Base-by-base conservation (phyloP, 352 stramenopile species). In the Globisporangium barbulae region DNA sequence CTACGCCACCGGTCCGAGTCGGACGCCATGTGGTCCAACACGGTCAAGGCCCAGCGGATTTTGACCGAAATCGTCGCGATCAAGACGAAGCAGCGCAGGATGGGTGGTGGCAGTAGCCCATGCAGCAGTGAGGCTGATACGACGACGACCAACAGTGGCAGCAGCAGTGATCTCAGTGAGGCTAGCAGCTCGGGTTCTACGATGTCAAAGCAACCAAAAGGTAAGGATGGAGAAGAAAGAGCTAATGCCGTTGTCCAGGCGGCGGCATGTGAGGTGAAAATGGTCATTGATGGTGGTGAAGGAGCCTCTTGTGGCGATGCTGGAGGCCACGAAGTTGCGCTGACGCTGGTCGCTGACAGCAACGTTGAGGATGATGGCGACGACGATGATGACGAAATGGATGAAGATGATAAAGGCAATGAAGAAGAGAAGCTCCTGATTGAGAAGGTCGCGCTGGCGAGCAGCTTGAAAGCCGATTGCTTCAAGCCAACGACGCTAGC, bases 1-100 rank as follows among this genome's bases (percentile, higher is more conserved):
- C 44, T 45, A 3, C 39, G 39, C 4, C 48, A 65, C 48, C 52
- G n/a, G 33, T 31, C 22, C 60, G 30, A 52, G 60, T 62, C 25
- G 5, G 33, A 21, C 15, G 41, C 37, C 39, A 65, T 55, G 28
- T 47, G 31, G 48, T 56, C 28, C 21, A 39, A 22, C 10, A 19
- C 13, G 5, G 25, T n/a, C 15, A 56, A 41, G 49, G 12, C 30
- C 28, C 25, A 37, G 44, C 13, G 22, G 21, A 47, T 63, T 8
- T 19, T 63, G 31, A 9, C 31, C n/a, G 31, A 63, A 17, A 55
- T 63, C 22, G 12, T 45, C 12, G 31, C 17, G 28, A 4, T 63
- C 25, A 56, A 63, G 44, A 22, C 17, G 45, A 15, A 19, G 22
- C 35, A 41, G 35, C 10, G 8, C 31, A 37, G 35, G 9, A 5